phyloP scores from a whole-genome alignment of 1,139 yeast genomes.

The Yamadazyma conglobata region DNA sequence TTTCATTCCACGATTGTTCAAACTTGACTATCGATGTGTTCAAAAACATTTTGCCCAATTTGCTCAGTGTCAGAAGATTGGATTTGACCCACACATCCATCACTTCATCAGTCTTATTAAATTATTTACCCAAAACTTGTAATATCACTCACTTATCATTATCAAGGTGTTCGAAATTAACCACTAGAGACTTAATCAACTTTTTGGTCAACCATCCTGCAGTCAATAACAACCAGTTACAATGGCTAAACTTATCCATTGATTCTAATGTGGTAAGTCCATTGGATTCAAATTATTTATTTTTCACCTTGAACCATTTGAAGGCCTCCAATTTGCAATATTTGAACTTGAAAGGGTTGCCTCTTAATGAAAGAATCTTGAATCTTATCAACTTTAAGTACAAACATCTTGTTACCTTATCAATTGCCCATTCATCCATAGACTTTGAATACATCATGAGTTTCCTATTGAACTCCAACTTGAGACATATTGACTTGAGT shows the following conservation, averaged over 20 bases:
- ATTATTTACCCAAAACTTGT: constrained; percentile 49
- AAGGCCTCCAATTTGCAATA: constrained; percentile 51
- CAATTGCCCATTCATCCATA: constrained; percentile 56
- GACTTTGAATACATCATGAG: constrained; percentile 47
- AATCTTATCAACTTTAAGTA: constrained; percentile 54
- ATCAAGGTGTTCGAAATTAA: constrained; percentile 72
- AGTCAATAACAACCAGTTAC: constrained; percentile 50
- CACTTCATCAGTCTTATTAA: constrained; percentile 49
- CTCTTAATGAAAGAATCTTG: constrained; percentile 54
- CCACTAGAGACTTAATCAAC: constrained; percentile 70
- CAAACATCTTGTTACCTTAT: constrained; percentile 55
- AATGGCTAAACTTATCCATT: constrained; percentile 76
- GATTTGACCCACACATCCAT: constrained; percentile 84
- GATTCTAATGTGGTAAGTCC: constrained; percentile 68
- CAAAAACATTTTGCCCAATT: constrained; percentile 52
- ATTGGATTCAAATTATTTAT: constrained; percentile 54
- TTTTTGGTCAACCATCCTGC: constrained; percentile 75
- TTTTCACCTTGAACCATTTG: constrained; percentile 52
- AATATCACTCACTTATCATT: constrained; percentile 73
- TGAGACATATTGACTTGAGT: constrained; percentile 37
- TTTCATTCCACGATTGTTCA: constrained; percentile 88
- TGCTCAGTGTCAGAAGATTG: constrained; percentile 59
- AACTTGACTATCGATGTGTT: constrained; percentile 61
- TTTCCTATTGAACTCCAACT: constrained; percentile 33
- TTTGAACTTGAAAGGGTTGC: constrained; percentile 74